Percentiles rank a stretch among this genome's conserved stretches.
phyloP scores from a whole-genome alignment of 495 filamentous ascomycete genomes.

The Trichoderma erinaceum region DNA sequence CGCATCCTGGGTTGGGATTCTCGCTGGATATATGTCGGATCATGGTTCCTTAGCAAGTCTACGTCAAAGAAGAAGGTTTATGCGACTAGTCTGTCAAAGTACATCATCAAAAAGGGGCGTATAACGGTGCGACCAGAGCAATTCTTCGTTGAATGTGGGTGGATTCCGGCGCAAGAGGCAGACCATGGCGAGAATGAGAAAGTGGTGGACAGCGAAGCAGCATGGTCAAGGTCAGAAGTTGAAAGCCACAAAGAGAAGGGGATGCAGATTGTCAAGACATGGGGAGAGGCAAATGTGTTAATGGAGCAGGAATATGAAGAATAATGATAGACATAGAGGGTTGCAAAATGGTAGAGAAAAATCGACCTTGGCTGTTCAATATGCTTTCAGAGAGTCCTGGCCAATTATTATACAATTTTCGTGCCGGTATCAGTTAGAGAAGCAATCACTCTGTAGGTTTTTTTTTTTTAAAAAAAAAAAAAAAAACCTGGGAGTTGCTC shows the following conservation, averaged over 20 bases:
- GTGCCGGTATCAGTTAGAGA: too few relatives aligned
- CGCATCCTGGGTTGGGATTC: not conserved
- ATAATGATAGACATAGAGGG: not conserved
- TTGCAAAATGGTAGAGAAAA: not conserved
- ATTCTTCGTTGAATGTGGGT: not conserved
- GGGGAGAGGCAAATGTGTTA: not conserved
- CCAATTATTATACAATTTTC: too few relatives aligned
- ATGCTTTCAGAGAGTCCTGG: too few relatives aligned
- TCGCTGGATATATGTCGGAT: not conserved
- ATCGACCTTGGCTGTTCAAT: not conserved
- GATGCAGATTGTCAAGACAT: not conserved
- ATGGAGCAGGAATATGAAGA: conserved; percentile 3
- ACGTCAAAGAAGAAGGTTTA: not conserved
- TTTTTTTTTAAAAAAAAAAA: too few relatives aligned
- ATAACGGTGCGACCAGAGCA: not conserved
- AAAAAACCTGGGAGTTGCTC: too few relatives aligned
- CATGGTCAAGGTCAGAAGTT: not conserved
- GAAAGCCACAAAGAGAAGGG: not conserved
- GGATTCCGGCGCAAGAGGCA: not conserved
- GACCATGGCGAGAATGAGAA: not conserved
- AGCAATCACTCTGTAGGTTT: too few relatives aligned
- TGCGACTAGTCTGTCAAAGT: not conserved
- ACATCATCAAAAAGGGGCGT: not conserved
- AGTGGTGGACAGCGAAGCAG: not conserved
- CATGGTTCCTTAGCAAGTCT: not conserved